phyloP scores from a whole-genome alignment of 805 yeast genomes.

The Blastobotrys peoriensis region DNA sequence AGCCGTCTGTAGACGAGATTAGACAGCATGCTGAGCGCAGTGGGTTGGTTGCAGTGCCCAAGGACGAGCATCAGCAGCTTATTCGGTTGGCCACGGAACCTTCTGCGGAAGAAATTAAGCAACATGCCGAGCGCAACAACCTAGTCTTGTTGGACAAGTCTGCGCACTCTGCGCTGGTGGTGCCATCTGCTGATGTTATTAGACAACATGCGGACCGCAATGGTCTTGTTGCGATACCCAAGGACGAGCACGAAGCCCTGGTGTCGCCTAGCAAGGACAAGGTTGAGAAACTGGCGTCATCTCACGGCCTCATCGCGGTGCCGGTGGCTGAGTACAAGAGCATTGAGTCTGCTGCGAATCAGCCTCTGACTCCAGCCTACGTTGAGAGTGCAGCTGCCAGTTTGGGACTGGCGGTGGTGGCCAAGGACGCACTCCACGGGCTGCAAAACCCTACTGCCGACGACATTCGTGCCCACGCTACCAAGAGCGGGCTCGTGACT shows the following conservation, averaged over 20 bases:
- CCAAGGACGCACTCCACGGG: constrained; percentile 11
- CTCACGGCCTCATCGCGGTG: constrained; percentile 23
- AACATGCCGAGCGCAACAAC: constrained; percentile 12
- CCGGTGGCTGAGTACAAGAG: constrained; percentile 21
- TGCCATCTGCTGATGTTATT: constrained; percentile 14
- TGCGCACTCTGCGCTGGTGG: constrained; percentile 22
- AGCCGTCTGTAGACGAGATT: constrained; percentile 11
- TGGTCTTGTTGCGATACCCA: constrained; percentile 10
- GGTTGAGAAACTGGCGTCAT: constrained; percentile 16
- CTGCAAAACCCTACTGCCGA: constrained; percentile 14
- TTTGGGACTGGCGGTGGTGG: constrained; percentile 19
- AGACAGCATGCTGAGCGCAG: constrained; percentile 16
- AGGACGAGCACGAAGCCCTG: constrained; percentile 12
- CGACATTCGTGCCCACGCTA: constrained; percentile 2
- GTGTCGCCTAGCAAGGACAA: constrained; percentile 22
- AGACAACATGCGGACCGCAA: constrained; percentile 17
- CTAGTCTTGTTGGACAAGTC: constrained; percentile 29
- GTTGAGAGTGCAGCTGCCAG: constrained; percentile 22
- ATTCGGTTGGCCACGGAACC: constrained; percentile 12
- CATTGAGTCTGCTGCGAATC: constrained; percentile 22
- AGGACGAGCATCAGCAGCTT: constrained; percentile 15
- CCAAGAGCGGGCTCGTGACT: constrained; percentile 11
- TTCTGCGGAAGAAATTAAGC: constrained; percentile 12
- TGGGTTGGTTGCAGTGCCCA: constrained; percentile 24
- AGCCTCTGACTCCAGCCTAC: constrained; percentile 18